Evolutionary conservation across 2,329 filamentous ascomycete genomes (phyloP), one percentile per base, ranked within the genome.

Genomic region (Arthrinium puccinioides): DNA sequence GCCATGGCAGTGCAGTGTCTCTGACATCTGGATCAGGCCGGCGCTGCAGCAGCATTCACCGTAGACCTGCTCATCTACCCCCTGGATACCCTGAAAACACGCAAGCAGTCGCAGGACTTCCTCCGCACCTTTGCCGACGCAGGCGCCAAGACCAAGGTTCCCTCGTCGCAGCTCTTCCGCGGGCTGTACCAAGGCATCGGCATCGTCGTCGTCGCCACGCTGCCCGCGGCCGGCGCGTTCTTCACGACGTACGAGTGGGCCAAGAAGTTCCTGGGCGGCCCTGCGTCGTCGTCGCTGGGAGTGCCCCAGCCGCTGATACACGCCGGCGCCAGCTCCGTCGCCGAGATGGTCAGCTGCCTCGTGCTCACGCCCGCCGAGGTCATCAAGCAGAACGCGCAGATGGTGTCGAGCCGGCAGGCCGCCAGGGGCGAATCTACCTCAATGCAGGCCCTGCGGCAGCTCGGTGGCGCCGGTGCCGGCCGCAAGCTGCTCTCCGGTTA

Each of bases 331-430:
- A 94, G 87, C 2, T 82, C 79, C 2, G 63, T 78, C 13, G 89
- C 83, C 2, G 89, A 96, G 61, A 74, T 88, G 48, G 84, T 87
- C 4, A 89, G 87, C 5, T 95, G 89, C 55, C 70, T 87, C 15
- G 85, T 95, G 43, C 74, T 95, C 24, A 90, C 88, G 0, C 89
- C 88, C 0, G 87, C 87, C 11, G 88, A 95, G 57, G 86, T 94
- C 7, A 76, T 95, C 45, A 95, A 96, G 64, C 88, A 94, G 56
- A 95, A 95, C 59, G 87, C 89, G 0, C 88, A 95, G 59, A 88
- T 95, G 74, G 68, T 92, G 23, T 52, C 44, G 13, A 45, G 26
- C 25, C 24, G 25, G 39, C 51, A 52, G 44, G 16, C 47, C 41
- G 13, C 36, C 23, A 27, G 26, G 19, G 21, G 32, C 8, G 32